phyloP scores from a whole-genome alignment of 768 basidiomycete species.

The Suillus hirtellus region DNA sequence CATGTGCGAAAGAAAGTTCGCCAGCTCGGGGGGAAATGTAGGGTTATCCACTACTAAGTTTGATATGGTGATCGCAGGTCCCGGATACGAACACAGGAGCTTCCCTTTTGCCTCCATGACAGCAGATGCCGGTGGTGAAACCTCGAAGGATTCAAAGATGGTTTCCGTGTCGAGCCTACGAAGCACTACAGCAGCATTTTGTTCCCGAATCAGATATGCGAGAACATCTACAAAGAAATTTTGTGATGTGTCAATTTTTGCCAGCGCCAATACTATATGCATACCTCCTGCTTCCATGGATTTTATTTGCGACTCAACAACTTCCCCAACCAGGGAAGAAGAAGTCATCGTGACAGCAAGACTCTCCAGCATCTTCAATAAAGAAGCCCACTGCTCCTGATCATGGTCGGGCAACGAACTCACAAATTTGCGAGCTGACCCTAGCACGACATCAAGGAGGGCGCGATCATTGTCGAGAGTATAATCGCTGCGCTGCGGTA shows the following conservation, averaged over 20 bases:
- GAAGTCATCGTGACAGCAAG: constrained; percentile 7
- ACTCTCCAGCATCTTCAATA: constrained; percentile 27
- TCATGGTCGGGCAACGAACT: constrained; percentile 4
- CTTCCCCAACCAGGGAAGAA: constrained; percentile 9
- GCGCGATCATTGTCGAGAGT: constrained; percentile 20
- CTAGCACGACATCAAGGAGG: constrained; percentile 22
- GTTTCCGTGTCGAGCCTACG: constrained; percentile 26
- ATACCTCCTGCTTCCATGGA: constrained; percentile 20
- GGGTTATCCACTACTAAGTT: constrained; percentile 26
- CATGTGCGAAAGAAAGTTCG: constrained; percentile 38
- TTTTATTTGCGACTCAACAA: constrained; percentile 13
- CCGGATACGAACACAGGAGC: constrained; percentile 46
- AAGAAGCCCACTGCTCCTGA: constrained; percentile 25
- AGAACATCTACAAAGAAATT: constrained; percentile 33
- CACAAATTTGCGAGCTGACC: constrained; percentile 22
- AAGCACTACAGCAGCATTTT: constrained; percentile 50
- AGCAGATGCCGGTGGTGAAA: constrained; percentile 32
- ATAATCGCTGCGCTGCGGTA: constrained; percentile 29
- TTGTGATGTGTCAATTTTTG: background rate
- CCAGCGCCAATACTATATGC: background rate
- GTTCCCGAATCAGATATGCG: constrained; percentile 40
- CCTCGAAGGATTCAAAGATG: constrained; percentile 47
- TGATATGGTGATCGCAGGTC: constrained; percentile 41
- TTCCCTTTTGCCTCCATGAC: constrained; percentile 42
- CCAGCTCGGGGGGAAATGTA: constrained; percentile 36